These are phyloP conservation scores for Kitagawia praeruptora DNA, from an alignment of 129 eudicot species.

Conservation along the genomic window DNA sequence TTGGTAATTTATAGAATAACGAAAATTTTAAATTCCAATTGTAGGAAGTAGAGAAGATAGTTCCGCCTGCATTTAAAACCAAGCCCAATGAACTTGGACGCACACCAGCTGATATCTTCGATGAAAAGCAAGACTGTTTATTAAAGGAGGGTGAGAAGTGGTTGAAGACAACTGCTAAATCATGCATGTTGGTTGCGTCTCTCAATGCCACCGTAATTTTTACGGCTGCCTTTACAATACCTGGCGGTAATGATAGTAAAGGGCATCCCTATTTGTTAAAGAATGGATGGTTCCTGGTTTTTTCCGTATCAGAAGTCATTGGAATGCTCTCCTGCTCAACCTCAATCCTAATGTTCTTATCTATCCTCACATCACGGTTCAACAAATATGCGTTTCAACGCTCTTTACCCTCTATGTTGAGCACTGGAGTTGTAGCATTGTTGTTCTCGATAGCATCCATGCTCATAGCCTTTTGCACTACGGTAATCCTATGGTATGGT, in stretches of 20 bases:
- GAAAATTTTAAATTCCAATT: neutral
- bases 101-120: neutral
- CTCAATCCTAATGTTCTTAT: slow-evolving; percentile 23
- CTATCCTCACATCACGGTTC: slow-evolving; percentile 20
- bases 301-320: neutral
- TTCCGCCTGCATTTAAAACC: neutral
- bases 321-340: neutral
- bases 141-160: slow-evolving; percentile 21
- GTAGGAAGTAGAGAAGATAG: slow-evolving; percentile 12
- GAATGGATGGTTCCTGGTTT: neutral
- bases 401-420: slow-evolving; percentile 3
- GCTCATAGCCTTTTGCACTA: neutral
- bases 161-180: slow-evolving; percentile 21
- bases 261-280: slow-evolving; percentile 4
- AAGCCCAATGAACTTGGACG: neutral
- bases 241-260: slow-evolving; percentile 11
- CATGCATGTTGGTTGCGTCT: slow-evolving; percentile 29
- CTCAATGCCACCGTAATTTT: slow-evolving; percentile 22
- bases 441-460: slow-evolving; percentile 5
- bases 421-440: neutral
- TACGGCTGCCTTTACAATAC: slow-evolving; percentile 23
- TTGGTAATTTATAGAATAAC: no score
- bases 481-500: neutral
- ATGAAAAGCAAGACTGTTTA: neutral
- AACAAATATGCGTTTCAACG: neutral